These are phyloP conservation scores for Candida sphagnicola DNA, from an alignment of 805 yeast genomes.

Conservation along the genomic window DNA sequence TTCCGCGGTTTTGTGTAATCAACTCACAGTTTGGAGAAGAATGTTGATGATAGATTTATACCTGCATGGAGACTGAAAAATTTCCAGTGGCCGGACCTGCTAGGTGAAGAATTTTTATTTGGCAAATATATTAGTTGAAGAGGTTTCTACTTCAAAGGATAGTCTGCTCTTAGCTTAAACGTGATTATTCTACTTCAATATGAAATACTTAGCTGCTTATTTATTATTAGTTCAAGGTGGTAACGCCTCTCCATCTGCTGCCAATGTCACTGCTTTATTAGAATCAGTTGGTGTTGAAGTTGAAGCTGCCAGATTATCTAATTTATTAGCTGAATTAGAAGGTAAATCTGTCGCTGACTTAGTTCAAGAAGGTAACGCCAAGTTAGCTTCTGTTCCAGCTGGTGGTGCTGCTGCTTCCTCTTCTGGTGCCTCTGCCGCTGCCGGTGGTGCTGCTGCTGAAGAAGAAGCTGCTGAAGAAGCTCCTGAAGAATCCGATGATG, in stretches of 20 bases:
- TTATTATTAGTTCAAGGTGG: constrained; percentile 98
- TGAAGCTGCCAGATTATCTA: constrained; percentile 80
- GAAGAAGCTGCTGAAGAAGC: constrained; percentile 71
- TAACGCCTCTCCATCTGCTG: constrained; percentile 88
- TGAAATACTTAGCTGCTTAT: constrained; percentile 99
- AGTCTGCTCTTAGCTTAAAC: constrained; percentile 79
- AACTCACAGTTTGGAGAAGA: too few species aligned
- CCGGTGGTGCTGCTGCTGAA: constrained; percentile 65
- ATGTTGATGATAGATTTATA: too few species aligned
- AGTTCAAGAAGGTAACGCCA: constrained; percentile 91
- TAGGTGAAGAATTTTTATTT: constrained; percentile 2
- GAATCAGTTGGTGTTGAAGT: constrained; percentile 95
- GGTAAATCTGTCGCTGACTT: constrained; percentile 90
- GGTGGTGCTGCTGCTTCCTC: constrained; percentile 95
- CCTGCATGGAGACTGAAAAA: too few species aligned
- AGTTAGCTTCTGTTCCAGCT: constrained; percentile 95
- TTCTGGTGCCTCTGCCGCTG: constrained; percentile 67
- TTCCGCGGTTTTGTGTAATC: neutral
- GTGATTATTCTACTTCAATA: constrained; percentile 60
- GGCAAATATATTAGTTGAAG: neutral
- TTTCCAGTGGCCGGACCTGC: too few species aligned
- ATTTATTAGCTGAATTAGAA: constrained; percentile 80
- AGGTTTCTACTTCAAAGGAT: constrained; percentile 47
- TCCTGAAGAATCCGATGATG: constrained; percentile 59
- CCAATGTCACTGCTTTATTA: constrained; percentile 83